Conservation (phyloP, 2,329 filamentous ascomycete species). For the Colletotrichum shisoi region DNA sequence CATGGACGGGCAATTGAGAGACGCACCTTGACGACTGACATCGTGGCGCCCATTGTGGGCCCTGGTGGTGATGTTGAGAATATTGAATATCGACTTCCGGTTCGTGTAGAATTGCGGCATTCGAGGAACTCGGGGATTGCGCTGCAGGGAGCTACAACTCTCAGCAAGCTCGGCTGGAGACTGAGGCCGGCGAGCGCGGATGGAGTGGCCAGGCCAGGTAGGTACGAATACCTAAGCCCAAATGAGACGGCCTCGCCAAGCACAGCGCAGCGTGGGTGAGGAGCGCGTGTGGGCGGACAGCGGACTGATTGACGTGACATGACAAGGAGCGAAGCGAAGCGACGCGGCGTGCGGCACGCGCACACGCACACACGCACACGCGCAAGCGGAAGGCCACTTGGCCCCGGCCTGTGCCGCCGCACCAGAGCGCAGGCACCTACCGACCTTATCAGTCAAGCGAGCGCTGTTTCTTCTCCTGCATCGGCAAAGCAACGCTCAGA, state of each 20-base stretch:
- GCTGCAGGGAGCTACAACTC: constrained; percentile 4
- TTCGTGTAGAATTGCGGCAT: constrained; percentile 2
- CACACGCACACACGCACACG: constrained; percentile 25
- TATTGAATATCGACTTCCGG: constrained; percentile 2
- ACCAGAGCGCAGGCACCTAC: constrained; percentile 1
- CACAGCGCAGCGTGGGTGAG: neutral
- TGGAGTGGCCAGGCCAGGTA: constrained; percentile 21
- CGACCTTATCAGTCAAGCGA: constrained; percentile 9
- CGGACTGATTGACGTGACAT: constrained; percentile 27
- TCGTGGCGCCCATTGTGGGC: constrained; percentile 47
- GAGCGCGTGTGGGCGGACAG: neutral
- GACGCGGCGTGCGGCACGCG: neutral
- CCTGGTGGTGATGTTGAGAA: constrained; percentile 5
- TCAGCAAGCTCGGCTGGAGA: constrained; percentile 19
- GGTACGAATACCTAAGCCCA: neutral
- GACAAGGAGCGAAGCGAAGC: constrained; percentile 22
- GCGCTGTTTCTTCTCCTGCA: constrained; percentile 22
- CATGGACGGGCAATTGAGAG: neutral
- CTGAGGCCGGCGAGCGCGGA: constrained; percentile 22
- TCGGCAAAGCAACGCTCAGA: constrained; percentile 26
- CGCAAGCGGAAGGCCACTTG: constrained; percentile 30
- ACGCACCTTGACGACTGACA: constrained; percentile 50
- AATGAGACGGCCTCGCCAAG: constrained; percentile 29
- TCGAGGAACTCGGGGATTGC: neutral
- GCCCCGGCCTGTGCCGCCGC: constrained; percentile 19